phyloP scores from a whole-genome alignment of 2,329 filamentous ascomycete genomes.

The Hymenoscyphus fructigenus region DNA sequence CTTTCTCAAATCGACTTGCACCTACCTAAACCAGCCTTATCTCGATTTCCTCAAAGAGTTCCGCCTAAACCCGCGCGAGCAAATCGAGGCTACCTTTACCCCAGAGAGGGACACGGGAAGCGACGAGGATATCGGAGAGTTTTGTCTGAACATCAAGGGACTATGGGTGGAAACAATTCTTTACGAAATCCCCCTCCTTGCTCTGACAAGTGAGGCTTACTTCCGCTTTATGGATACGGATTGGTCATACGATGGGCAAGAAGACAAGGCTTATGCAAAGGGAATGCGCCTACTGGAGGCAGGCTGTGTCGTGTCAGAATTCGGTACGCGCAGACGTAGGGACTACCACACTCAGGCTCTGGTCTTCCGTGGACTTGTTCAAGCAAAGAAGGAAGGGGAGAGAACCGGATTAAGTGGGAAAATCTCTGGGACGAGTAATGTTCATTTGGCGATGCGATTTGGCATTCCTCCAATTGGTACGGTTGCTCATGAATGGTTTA shows the following conservation, averaged over 20 bases:
- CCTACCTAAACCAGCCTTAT: slow-evolving; percentile 76
- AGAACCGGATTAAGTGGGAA: slow-evolving; percentile 66
- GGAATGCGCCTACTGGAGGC: slow-evolving; percentile 73
- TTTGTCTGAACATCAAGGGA: slow-evolving; percentile 76
- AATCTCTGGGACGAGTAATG: slow-evolving; percentile 89
- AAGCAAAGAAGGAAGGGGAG: slow-evolving; percentile 70
- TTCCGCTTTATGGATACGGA: slow-evolving; percentile 95
- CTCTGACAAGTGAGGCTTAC: slow-evolving; percentile 91
- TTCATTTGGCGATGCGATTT: slow-evolving; percentile 94
- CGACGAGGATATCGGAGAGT: slow-evolving; percentile 68
- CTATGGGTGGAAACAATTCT: slow-evolving; percentile 94
- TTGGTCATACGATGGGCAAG: slow-evolving; percentile 85
- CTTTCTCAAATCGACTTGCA: slow-evolving; percentile 76
- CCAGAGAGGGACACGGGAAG: slow-evolving; percentile 56
- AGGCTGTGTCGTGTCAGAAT: slow-evolving; percentile 90
- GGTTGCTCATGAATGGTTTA: slow-evolving; percentile 97
- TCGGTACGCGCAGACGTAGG: slow-evolving; percentile 82
- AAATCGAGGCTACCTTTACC: slow-evolving; percentile 64
- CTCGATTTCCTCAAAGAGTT: slow-evolving; percentile 81
- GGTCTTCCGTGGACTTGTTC: slow-evolving; percentile 82
- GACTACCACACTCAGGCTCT: slow-evolving; percentile 95
- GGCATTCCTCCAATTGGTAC: slow-evolving; percentile 83
- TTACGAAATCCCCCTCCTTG: slow-evolving; percentile 93
- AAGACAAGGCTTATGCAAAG: slow-evolving; percentile 81
- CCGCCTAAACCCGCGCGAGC: slow-evolving; percentile 74